Conservation (phyloP, 805 yeast genomes). For the Candida sanyiensis region DNA sequence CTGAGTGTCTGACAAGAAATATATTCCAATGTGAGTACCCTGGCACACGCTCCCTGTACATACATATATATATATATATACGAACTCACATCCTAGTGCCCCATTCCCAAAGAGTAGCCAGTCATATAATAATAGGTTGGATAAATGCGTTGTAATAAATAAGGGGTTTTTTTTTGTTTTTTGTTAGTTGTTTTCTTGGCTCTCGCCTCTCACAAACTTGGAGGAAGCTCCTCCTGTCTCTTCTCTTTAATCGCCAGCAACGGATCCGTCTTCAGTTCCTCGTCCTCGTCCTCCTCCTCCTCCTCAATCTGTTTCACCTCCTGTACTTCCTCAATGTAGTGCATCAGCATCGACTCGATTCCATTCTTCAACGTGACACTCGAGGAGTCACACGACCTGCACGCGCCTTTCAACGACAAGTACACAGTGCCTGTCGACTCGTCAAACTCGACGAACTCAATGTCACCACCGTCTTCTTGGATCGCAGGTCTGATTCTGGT, state of each 20-base stretch:
- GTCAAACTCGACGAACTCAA: conserved; percentile 59
- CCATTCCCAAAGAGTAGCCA: too few species aligned
- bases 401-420: conserved; percentile 60
- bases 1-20: conserved; percentile 1
- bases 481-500: conserved; percentile 70
- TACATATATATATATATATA: too few species aligned
- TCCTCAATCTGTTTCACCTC: conserved; percentile 50
- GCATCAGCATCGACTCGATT: conserved; percentile 64
- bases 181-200: too few species aligned
- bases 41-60: too few species aligned
- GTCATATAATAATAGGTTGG: too few species aligned
- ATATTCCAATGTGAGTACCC: too few species aligned
- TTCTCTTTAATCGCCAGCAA: conserved; percentile 15
- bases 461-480: conserved; percentile 74
- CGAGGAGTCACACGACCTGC: conserved; percentile 65
- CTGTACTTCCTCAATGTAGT: conserved; percentile 63
- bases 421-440: conserved; percentile 54
- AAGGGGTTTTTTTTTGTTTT: too few species aligned
- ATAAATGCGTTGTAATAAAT: too few species aligned
- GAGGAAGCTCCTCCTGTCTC: conserved; percentile 14
- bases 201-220: conserved; percentile 12
- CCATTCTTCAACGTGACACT: conserved; percentile 64
- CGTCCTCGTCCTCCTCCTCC: conserved; percentile 23
- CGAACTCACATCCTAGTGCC: too few species aligned
- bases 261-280: conserved; percentile 15